Conservation (phyloP, 495 filamentous ascomycete genomes). For the Pyrenopolyporus hunteri region DNA sequence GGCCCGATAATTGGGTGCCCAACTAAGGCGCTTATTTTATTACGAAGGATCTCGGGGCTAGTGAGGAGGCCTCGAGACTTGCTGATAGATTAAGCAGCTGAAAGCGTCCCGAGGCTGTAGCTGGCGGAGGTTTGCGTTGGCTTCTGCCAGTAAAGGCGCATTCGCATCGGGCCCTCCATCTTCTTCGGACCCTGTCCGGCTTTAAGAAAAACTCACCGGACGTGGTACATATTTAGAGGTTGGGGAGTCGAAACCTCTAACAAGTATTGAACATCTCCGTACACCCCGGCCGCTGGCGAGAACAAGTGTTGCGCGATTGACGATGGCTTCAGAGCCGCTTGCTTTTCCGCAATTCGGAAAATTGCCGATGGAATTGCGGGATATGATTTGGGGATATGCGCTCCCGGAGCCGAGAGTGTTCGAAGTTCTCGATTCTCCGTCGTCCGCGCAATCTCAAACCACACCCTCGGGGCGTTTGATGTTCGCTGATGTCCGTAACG, state of each 20-base stretch:
- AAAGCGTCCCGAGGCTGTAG: constrained; percentile 14
- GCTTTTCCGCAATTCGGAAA: constrained; percentile 40
- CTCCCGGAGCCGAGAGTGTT: constrained; percentile 55
- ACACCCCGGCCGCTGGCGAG: background rate
- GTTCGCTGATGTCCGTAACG: constrained; percentile 56
- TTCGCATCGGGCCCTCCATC: constrained; percentile 1
- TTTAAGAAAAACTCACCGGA: background rate
- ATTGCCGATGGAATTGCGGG: constrained; percentile 39
- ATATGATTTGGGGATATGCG: constrained; percentile 51
- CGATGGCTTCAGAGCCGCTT: constrained; percentile 16
- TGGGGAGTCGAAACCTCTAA: background rate
- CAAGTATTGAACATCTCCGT: background rate
- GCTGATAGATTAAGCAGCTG: constrained; percentile 9
- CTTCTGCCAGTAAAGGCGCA: constrained; percentile 18
- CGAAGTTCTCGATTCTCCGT: constrained; percentile 55
- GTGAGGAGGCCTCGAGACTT: constrained; percentile 5
- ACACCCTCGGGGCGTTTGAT: constrained; percentile 51
- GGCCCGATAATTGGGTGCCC: constrained; percentile 8
- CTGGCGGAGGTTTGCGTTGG: constrained; percentile 19
- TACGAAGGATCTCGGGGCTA: constrained; percentile 23
- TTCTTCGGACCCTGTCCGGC: background rate
- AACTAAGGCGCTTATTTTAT: constrained; percentile 4
- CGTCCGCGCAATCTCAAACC: constrained; percentile 46
- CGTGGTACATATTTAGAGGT: constrained; percentile 18
- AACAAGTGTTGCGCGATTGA: background rate